Evolutionary conservation across 2,329 filamentous ascomycete species (phyloP).

Genomic region (Phaeophleospora eucalypticola): DNA sequence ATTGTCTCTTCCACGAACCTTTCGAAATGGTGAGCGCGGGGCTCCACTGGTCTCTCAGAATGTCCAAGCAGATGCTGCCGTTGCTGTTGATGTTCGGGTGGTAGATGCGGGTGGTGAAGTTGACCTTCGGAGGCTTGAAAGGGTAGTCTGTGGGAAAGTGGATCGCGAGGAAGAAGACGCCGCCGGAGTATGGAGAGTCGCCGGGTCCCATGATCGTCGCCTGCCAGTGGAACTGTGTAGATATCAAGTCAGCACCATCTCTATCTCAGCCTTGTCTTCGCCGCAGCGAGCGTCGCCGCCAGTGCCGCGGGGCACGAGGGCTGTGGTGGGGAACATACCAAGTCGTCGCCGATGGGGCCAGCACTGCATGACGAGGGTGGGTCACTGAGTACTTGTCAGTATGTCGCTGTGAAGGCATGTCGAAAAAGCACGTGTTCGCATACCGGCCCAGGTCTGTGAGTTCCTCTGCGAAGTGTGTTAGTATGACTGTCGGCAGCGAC

Average conservation of each 20-base stretch:
- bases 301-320: not conserved
- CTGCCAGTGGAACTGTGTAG: conserved; percentile 94
- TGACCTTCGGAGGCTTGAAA: conserved; percentile 99
- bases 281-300: conserved; percentile 13
- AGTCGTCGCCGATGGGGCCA: conserved; percentile 91
- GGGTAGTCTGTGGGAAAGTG: conserved; percentile 99
- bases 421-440: conserved; percentile 25
- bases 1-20: conserved; percentile 54
- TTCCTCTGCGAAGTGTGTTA: conserved; percentile 48
- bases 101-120: conserved; percentile 99
- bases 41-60: conserved; percentile 98
- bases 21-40: conserved; percentile 97
- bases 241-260: conserved; percentile 33
- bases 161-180: conserved; percentile 98
- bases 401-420: conserved; percentile 3
- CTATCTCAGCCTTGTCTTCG: conserved; percentile 6
- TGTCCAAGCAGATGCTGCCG: conserved; percentile 97
- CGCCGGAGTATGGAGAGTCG: conserved; percentile 95
- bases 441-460: conserved; percentile 85
- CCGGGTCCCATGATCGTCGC: conserved; percentile 98
- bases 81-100: conserved; percentile 99
- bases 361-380: conserved; percentile 98
- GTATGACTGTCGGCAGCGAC: conserved; percentile 1
- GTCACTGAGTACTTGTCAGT: conserved; percentile 61
- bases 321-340: conserved; percentile 62